Evolutionary conservation across 225 moss, liverwort and hornwort genomes (phyloP).

Genomic region (Pseudisothecium myosuroides): DNA sequence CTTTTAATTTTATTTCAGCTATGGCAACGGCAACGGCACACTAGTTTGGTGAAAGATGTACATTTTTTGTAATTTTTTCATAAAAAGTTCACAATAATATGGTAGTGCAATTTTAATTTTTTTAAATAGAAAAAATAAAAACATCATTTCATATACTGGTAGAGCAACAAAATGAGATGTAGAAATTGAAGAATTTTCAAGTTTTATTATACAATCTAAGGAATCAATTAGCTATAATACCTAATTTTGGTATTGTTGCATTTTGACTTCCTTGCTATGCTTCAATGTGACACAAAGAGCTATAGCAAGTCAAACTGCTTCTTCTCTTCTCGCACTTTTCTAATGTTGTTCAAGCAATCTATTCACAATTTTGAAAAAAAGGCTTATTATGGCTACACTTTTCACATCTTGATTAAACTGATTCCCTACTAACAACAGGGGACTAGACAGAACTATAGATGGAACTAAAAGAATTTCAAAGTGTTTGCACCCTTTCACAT

Average conservation of each 20-base stretch:
- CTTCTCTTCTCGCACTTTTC: background rate
- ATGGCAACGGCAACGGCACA: too few relatives aligned
- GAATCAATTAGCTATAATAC: accelerated
- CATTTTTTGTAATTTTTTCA: background rate
- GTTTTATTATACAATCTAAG: accelerated
- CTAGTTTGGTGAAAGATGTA: background rate
- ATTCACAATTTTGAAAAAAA: background rate
- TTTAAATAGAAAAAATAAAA: background rate
- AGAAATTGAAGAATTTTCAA: background rate
- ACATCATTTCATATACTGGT: accelerated
- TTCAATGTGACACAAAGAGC: background rate
- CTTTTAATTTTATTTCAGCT: too few relatives aligned
- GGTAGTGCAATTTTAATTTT: background rate
- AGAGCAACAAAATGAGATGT: accelerated
- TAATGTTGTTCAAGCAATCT: background rate
- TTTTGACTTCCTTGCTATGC: background rate
- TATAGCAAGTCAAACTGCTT: accelerated
- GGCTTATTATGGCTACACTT: background rate
- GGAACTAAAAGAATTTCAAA: too few relatives aligned
- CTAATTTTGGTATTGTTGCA: background rate
- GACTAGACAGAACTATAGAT: background rate
- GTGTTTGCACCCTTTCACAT: background rate
- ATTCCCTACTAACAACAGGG: background rate
- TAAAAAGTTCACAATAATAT: background rate
- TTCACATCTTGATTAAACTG: background rate